Conservation (phyloP, 371 early-diverging fungal species). For the Quaeritorhiza haematococci region DNA sequence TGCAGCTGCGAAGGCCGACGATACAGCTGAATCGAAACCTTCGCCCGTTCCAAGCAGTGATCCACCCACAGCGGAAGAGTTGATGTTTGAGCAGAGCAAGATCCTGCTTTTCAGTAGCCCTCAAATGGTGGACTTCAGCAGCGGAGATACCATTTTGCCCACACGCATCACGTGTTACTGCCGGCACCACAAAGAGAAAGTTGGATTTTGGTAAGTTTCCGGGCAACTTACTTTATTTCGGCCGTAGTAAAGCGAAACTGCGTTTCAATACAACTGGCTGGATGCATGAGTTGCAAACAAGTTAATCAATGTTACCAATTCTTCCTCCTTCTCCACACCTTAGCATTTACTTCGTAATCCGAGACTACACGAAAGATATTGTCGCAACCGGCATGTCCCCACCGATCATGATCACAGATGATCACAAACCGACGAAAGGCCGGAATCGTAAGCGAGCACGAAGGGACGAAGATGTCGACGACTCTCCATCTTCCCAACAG, state of each 20-base stretch:
- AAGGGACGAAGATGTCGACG: slow-evolving; percentile 10
- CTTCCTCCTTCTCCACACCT: neutral
- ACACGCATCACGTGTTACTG: slow-evolving; percentile 94
- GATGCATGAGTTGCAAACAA: no score
- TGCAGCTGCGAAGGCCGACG: no score
- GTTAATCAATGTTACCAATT: neutral
- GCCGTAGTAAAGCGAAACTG: neutral
- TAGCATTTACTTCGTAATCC: slow-evolving; percentile 67
- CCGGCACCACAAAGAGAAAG: slow-evolving; percentile 85
- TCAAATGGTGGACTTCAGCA: slow-evolving; percentile 80
- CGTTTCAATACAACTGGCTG: no score
- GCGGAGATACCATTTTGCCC: slow-evolving; percentile 84
- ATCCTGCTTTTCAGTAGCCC: slow-evolving; percentile 71
- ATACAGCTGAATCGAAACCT: no score
- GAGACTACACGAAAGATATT: slow-evolving; percentile 60
- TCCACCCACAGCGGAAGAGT: no score
- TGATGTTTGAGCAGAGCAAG: slow-evolving; percentile 18
- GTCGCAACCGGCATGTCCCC: slow-evolving; percentile 82
- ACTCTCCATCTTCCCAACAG: no score
- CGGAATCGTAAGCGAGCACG: slow-evolving; percentile 29
- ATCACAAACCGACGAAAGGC: slow-evolving; percentile 83
- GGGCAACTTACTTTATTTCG: slow-evolving; percentile 3
- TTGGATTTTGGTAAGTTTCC: slow-evolving; percentile 66
- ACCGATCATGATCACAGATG: slow-evolving; percentile 93
- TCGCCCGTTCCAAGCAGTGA: no score